Evolutionary conservation across 257 asterid species (phyloP).

Genomic region (Solanum stenotomum): DNA sequence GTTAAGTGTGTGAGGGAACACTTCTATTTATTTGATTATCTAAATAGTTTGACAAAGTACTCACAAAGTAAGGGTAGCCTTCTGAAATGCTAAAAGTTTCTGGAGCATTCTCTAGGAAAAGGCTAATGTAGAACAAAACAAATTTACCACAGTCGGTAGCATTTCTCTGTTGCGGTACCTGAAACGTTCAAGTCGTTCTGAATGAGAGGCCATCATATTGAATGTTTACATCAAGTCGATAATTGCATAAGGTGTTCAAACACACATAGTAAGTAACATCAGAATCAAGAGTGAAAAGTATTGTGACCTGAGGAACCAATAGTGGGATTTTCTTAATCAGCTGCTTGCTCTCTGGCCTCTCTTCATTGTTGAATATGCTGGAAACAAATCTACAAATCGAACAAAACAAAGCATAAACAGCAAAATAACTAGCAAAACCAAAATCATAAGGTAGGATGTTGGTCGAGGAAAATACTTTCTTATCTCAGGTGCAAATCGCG

Average conservation of each 20-base stretch:
- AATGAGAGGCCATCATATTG: background rate
- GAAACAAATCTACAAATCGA: conserved; percentile 33
- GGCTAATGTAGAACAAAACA: conserved; percentile 39
- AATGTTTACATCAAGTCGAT: background rate
- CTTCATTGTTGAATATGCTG: conserved; percentile 29
- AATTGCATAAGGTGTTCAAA: background rate
- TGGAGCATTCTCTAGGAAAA: conserved; percentile 43
- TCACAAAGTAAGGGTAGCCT: conserved; percentile 65
- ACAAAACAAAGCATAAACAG: background rate
- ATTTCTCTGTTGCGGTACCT: conserved; percentile 70
- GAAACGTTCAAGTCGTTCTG: background rate
- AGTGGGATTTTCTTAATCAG: conserved; percentile 35
- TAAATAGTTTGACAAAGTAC: conserved; percentile 14
- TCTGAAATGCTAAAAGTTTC: conserved; percentile 28
- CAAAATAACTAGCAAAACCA: background rate
- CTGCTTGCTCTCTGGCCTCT: conserved; percentile 18
- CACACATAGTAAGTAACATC: background rate
- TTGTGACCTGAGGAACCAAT: conserved; percentile 44
- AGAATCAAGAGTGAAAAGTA: background rate
- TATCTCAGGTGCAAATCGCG: conserved; percentile 46
- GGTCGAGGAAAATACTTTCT: conserved; percentile 31
- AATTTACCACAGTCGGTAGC: conserved; percentile 47
- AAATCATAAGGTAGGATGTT: background rate
- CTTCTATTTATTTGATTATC: background rate
- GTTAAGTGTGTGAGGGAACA: background rate